phyloP scores from a whole-genome alignment of 768 basidiomycete genomes.

The Psilocybe cubensis region DNA sequence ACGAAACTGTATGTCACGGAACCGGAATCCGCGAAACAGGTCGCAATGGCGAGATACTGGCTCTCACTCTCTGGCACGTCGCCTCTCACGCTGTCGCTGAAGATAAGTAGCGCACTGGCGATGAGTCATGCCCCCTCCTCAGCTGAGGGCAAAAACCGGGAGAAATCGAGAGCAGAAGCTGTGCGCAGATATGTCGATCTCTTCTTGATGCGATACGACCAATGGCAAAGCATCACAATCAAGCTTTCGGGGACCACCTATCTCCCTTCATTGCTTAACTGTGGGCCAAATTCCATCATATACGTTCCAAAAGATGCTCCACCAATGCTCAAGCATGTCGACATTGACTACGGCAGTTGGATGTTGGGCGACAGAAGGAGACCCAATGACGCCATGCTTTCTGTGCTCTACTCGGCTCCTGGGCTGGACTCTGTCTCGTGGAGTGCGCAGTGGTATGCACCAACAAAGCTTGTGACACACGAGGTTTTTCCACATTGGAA shows the following conservation, averaged over 20 bases:
- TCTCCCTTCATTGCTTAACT: not conserved
- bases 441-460: not conserved
- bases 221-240: constrained; percentile 1
- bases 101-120: not conserved
- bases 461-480: not conserved
- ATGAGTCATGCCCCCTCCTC: no score
- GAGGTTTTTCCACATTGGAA: not conserved
- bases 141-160: no score
- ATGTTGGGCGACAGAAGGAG: not conserved
- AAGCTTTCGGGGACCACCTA: not conserved
- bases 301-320: constrained; percentile 1
- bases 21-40: not conserved
- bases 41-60: not conserved
- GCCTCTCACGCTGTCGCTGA: constrained; percentile 2
- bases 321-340: not conserved
- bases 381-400: not conserved
- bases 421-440: not conserved
- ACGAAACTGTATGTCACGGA: not conserved
- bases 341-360: not conserved
- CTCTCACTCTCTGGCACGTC: not conserved
- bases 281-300: no score
- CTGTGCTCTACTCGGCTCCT: not conserved
- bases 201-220: not conserved
- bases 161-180: not conserved
- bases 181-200: not conserved